A percentile compares a stretch with the other conserved stretches of the same genome.
Evolutionary conservation across 176 grass and related monocot genomes (phyloP).

Genomic region (barley (Hordeum vulgare)): MorexV3_pseudomolecules_assembly NC_058519.1:30968121-30968620

Average conservation of each 20-base stretch:
- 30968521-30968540: neutral
- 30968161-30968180: too few species aligned
- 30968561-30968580: neutral
- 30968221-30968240: too few species aligned
- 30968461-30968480: neutral
- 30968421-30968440: neutral
- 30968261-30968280: too few species aligned
- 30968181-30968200: neutral
- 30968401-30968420: neutral
- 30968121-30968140: too few species aligned
- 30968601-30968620: neutral
- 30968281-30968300: neutral
- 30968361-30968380: neutral
- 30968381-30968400: neutral
- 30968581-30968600: neutral
- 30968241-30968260: neutral
- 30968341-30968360: neutral
- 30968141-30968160: too few species aligned
- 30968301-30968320: neutral
- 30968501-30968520: neutral
- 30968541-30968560: slow-evolving; percentile 14
- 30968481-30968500: neutral
- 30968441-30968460: neutral
- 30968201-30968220: too few species aligned
- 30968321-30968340: neutral